These are phyloP conservation scores for Artemisia tridentata DNA, from an alignment of 129 eudicot species.

Conservation along the genomic window DNA sequence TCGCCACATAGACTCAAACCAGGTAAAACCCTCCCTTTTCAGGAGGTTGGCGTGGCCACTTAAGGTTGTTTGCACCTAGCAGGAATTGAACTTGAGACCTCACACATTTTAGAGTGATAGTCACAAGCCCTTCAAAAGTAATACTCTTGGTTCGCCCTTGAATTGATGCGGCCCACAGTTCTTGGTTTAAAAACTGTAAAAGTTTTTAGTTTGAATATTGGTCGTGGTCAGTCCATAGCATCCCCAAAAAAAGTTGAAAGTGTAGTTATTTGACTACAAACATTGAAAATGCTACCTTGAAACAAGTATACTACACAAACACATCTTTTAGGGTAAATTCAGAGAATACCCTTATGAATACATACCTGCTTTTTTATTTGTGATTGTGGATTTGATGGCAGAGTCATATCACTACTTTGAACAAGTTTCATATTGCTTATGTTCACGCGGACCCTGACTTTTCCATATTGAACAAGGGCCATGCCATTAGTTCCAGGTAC, in stretches of 20 bases:
- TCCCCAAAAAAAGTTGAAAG: neutral
- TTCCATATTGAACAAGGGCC: conserved; percentile 78
- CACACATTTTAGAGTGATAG: too few relatives aligned
- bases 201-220: neutral
- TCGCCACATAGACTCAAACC: too few relatives aligned
- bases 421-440: conserved; percentile 40
- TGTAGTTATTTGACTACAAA: neutral
- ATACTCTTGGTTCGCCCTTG: too few relatives aligned
- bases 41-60: too few relatives aligned
- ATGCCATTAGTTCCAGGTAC: conserved; percentile 61
- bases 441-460: conserved; percentile 61
- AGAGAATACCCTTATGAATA: neutral
- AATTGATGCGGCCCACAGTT: too few relatives aligned
- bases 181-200: neutral
- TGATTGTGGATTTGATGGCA: conserved; percentile 36
- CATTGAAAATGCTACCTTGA: neutral
- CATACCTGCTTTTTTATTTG: conserved; percentile 56
- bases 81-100: too few relatives aligned
- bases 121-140: too few relatives aligned
- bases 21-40: too few relatives aligned
- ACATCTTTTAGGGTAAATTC: neutral
- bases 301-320: neutral
- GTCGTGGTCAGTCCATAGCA: neutral
- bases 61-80: too few relatives aligned
- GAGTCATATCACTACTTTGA: conserved; percentile 31